Evolutionary conservation across 495 filamentous ascomycete species (phyloP).

Genomic region (Neurospora terricola): DNA sequence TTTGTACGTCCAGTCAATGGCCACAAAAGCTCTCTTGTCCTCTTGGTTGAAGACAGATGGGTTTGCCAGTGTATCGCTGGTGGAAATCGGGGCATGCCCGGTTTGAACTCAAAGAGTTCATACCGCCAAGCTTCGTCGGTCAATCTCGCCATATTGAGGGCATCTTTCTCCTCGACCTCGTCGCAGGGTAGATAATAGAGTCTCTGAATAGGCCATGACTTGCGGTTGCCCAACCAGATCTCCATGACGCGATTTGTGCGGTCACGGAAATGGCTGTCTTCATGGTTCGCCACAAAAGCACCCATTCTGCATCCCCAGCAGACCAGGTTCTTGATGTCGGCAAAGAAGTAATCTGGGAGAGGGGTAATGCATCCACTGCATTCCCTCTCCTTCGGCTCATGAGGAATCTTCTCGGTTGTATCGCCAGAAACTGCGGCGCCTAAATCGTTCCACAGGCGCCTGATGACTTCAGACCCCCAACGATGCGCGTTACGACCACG

Average conservation of each 20-base stretch:
- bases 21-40: background rate
- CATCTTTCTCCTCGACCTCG: background rate
- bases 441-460: conserved; percentile 7
- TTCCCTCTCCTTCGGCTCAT: background rate
- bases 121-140: background rate
- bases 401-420: background rate
- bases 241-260: conserved; percentile 1
- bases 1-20: background rate
- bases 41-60: background rate
- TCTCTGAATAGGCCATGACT: background rate
- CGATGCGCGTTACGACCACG: background rate
- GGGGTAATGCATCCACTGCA: conserved; percentile 6
- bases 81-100: background rate
- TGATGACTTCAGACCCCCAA: background rate
- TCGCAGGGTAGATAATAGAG: background rate
- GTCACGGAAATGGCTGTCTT: conserved; percentile 16
- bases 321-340: background rate
- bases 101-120: background rate
- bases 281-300: conserved; percentile 6
- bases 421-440: conserved; percentile 16
- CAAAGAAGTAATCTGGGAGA: conserved; percentile 2
- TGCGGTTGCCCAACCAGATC: background rate
- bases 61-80: background rate
- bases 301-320: conserved; percentile 18
- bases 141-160: background rate